Conservation (phyloP, 1,284 basidiomycete genomes). For the Ceratobasidium sp. region DNA sequence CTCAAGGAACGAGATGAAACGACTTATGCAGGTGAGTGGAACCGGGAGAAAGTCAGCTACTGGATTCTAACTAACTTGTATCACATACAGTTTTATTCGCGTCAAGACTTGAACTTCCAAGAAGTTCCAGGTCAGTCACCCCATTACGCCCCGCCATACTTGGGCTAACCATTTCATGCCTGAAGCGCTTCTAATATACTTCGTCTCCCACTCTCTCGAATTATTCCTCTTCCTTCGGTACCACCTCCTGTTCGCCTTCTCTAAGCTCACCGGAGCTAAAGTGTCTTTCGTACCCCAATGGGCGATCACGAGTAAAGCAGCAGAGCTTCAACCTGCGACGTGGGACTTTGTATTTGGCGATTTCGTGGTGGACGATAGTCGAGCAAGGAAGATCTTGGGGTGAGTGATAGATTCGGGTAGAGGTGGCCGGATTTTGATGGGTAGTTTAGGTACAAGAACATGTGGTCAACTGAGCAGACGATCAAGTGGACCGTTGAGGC, state of each 20-base stretch:
- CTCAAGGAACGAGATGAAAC: no score
- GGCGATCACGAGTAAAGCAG: slow-evolving; percentile 1
- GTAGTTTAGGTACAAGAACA: slow-evolving; percentile 7
- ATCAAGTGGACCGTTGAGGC: slow-evolving; percentile 29
- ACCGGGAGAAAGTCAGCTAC: no score
- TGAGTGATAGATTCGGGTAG: not conserved
- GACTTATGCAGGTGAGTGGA: no score
- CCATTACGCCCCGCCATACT: not conserved
- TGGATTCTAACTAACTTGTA: no score
- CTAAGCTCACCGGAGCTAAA: slow-evolving; percentile 9
- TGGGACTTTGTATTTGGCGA: slow-evolving; percentile 25
- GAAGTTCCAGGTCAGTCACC: slow-evolving; percentile 11
- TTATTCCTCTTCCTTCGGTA: slow-evolving; percentile 2
- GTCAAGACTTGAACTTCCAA: slow-evolving; percentile 5
- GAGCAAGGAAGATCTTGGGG: slow-evolving; percentile 22
- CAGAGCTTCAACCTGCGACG: slow-evolving; percentile 19
- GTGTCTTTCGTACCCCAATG: slow-evolving; percentile 18
- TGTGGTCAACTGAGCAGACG: slow-evolving; percentile 30
- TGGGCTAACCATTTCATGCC: not conserved
- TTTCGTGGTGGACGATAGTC: slow-evolving; percentile 21
- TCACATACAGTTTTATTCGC: slow-evolving; percentile 4
- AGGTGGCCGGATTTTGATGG: no score
- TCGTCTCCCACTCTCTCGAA: slow-evolving; percentile 22
- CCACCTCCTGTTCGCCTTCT: not conserved
- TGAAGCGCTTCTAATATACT: slow-evolving; percentile 12